Percentiles rank a stretch among this genome's conserved stretches.
Evolutionary conservation across 73 alveolate species (phyloP).

Genomic region (Paramecium sexaurelia): DNA sequence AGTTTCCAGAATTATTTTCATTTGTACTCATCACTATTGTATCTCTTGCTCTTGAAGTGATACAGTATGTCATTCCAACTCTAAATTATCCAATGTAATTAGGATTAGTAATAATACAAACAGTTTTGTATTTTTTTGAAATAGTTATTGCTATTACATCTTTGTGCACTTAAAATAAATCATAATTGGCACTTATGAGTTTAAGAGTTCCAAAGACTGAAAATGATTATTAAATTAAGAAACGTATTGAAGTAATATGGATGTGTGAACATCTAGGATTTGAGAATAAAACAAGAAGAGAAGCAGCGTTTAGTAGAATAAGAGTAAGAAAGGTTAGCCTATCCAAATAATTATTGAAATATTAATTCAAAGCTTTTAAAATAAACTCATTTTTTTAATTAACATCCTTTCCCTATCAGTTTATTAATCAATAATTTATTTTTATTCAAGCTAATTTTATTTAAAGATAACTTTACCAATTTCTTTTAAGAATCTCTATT

Average conservation of each 20-base stretch:
- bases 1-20: slow-evolving; percentile 52
- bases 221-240: slow-evolving; percentile 8
- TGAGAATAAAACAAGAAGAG: slow-evolving; percentile 1
- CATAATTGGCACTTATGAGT: slow-evolving; percentile 22
- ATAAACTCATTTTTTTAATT: slow-evolving; percentile 31
- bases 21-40: slow-evolving; percentile 14
- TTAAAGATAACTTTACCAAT: neutral
- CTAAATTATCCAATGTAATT: slow-evolving; percentile 23
- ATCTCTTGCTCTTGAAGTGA: neutral
- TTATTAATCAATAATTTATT: neutral
- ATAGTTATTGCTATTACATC: neutral
- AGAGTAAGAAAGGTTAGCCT: neutral
- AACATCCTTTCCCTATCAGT: slow-evolving; percentile 6
- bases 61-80: neutral
- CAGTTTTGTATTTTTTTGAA: neutral
- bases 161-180: neutral
- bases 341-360: neutral
- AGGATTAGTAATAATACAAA: neutral
- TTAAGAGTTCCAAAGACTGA: slow-evolving; percentile 18
- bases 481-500: neutral
- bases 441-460: neutral
- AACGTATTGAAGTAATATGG: slow-evolving; percentile 31
- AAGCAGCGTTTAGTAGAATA: neutral
- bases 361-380: neutral
- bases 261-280: neutral